These are phyloP conservation scores for Termitomyces sp. DNA, from an alignment of 768 basidiomycete genomes.

Conservation along the genomic window DNA sequence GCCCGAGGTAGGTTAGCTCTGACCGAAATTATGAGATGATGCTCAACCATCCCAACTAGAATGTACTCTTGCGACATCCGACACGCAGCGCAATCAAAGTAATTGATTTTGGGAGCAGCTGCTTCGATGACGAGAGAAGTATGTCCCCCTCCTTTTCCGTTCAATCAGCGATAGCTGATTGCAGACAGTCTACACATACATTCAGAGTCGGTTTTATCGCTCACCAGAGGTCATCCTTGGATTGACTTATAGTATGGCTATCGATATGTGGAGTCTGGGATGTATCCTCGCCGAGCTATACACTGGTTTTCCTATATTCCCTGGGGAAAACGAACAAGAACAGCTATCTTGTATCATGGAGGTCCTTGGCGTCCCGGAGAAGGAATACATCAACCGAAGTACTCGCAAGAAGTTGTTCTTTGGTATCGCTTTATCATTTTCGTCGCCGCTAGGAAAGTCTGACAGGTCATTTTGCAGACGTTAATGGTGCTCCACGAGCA, in stretches of 20 bases:
- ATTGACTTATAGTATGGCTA: constrained; percentile 99
- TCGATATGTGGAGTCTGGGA: constrained; percentile 99
- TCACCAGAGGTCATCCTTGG: constrained; percentile 99
- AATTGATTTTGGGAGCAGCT: constrained; percentile 98
- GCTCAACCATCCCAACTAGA: constrained; percentile 44
- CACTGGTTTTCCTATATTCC: constrained; percentile 98
- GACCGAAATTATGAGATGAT: not conserved
- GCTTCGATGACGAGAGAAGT: constrained; percentile 99
- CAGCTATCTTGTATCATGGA: constrained; percentile 99
- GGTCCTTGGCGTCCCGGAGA: constrained; percentile 93
- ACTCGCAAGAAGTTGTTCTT: constrained; percentile 95
- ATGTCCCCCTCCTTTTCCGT: constrained; percentile 23
- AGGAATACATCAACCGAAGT: constrained; percentile 91
- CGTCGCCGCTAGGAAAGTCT: constrained; percentile 1
- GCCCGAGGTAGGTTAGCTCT: constrained; percentile 75
- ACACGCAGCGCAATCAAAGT: constrained; percentile 96
- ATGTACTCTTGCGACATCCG: constrained; percentile 91
- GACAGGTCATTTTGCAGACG: constrained; percentile 49
- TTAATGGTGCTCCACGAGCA: constrained; percentile 88
- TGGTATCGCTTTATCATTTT: constrained; percentile 48
- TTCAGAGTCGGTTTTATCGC: constrained; percentile 99
- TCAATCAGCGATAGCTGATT: not conserved
- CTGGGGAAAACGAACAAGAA: constrained; percentile 98
- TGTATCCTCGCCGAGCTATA: constrained; percentile 97
- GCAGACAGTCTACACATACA: constrained; percentile 91